Evolutionary conservation across 345 rosid genomes (phyloP), one percentile per base, ranked within the genome.

Genomic region (Combretum micranthum): DNA sequence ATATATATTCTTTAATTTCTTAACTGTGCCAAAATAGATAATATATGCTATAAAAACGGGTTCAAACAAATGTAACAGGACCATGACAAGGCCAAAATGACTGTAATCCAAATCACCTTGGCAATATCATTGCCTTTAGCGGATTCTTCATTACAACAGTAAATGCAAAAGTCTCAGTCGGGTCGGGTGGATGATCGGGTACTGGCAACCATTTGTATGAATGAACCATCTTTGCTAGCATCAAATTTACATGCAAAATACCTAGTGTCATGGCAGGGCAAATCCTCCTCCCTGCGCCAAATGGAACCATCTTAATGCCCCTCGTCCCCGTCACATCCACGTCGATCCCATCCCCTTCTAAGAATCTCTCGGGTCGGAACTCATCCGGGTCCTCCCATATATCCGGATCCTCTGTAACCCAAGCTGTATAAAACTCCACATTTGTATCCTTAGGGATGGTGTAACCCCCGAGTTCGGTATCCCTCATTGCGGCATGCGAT

Each of bases 381-480:
- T 72, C 67, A 9, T 64, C 74, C 7, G 98, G 96, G 54, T 83
- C 81, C 44, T 80, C 58, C 98, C 98, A 92, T 4, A 79, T 42
- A 17, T 65, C 72, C 47, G 96, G 96, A 75, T 88, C 80, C 73
- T 88, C 83, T 4, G 98, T 88, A 53, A 83, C 59, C 98, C 98
- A 92, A 9, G 96, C 96, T 6, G 98, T 88, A 84, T 92, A 92
- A 48, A 92, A 69, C 73, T 92, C 98, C 59, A 92, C 95, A 58
- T 74, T 64, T 3, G 75, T 83, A 1, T 72, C 83, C 0, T 71
- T 82, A 1, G 96, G 96, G 56, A 88, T 80, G 4, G 75, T 73
- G 57, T 84, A 88, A 14, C 96, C 95, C 2, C 88, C 98, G 0
- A 92, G 84, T 73, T 83, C 77, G 0, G 95, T 83, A 53, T 82